Evolutionary conservation across 1,284 basidiomycete species (phyloP).

Genomic region (Dichomitus squalens): DNA sequence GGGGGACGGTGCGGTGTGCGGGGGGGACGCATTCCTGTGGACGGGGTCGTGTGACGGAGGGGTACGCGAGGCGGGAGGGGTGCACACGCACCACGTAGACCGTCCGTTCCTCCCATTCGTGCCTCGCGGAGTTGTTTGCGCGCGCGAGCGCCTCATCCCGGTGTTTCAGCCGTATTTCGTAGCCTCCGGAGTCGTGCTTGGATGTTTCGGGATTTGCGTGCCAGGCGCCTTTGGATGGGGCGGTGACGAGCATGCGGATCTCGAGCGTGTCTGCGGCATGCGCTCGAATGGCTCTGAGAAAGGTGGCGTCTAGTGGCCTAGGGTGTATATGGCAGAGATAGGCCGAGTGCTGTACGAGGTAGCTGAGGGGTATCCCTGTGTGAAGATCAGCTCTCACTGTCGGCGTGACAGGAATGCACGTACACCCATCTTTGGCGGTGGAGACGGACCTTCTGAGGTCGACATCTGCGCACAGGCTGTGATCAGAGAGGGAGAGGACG

Average conservation of each 20-base stretch:
- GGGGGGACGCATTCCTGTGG: constrained; percentile 71
- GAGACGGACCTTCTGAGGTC: constrained; percentile 54
- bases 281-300: constrained; percentile 57
- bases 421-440: constrained; percentile 51
- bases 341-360: constrained; percentile 46
- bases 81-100: constrained; percentile 58
- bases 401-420: constrained; percentile 29
- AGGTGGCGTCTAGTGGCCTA: constrained; percentile 44
- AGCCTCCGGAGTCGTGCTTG: constrained; percentile 34
- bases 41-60: neutral
- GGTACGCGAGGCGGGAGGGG: neutral
- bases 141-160: constrained; percentile 36
- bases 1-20: constrained; percentile 47
- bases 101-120: constrained; percentile 62
- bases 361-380: constrained; percentile 60
- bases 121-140: constrained; percentile 38
- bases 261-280: constrained; percentile 51
- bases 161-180: constrained; percentile 60
- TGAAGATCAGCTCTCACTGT: constrained; percentile 20
- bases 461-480: constrained; percentile 59
- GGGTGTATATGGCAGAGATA: constrained; percentile 31
- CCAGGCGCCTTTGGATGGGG: constrained; percentile 43
- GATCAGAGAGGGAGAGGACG: constrained; percentile 64
- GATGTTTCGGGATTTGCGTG: too few species aligned
- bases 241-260: constrained; percentile 56